Evolutionary conservation across 768 basidiomycete species (phyloP).

Genomic region (Termitomyces sp.): DNA sequence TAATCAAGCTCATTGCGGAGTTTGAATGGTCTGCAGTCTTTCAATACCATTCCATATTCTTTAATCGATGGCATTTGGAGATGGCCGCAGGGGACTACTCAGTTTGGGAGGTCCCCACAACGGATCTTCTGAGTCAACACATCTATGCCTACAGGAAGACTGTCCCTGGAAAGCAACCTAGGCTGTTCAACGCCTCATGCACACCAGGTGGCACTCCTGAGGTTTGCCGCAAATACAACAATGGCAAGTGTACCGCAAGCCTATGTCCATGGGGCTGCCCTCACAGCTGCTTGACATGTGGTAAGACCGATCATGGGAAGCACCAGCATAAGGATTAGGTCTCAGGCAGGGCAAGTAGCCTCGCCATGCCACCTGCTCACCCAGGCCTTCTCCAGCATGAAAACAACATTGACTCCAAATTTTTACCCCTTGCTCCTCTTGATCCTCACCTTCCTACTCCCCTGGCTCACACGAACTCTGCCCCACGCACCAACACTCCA

Average conservation of each 20-base stretch:
- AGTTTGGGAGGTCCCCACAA: background rate
- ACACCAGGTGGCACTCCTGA: background rate
- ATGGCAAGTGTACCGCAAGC: background rate
- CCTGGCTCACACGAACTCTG: background rate
- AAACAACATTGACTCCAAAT: background rate
- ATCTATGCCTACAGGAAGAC: constrained; percentile 19
- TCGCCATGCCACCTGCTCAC: background rate
- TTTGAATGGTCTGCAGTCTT: background rate
- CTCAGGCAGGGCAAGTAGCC: background rate
- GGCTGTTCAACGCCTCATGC: no score
- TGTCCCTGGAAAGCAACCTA: no score
- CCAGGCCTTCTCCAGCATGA: background rate
- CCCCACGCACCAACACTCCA: background rate
- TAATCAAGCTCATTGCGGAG: background rate
- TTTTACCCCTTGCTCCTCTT: background rate
- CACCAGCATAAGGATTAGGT: background rate
- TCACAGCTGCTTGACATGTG: background rate
- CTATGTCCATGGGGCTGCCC: background rate
- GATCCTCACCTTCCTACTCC: background rate
- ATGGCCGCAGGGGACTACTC: background rate
- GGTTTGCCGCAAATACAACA: background rate
- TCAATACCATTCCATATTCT: background rate
- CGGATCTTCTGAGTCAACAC: background rate
- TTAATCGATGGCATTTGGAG: background rate
- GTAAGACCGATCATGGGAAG: background rate